Conservation (phyloP, 2,329 filamentous ascomycete genomes). For the Coniochaeta sp. region DNA sequence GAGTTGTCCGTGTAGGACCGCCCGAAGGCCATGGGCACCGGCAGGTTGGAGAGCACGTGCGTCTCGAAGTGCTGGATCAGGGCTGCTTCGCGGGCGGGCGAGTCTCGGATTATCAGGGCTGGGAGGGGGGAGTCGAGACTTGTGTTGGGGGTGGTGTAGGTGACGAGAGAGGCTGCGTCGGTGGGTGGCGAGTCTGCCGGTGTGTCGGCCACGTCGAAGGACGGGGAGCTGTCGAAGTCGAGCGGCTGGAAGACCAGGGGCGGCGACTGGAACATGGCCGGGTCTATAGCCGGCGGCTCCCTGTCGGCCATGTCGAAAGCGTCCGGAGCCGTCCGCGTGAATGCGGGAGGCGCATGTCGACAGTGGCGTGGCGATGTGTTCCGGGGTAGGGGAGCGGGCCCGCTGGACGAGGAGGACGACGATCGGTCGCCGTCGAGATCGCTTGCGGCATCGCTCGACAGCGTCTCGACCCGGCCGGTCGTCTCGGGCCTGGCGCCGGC, state of each 20-base stretch:
- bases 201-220: not conserved
- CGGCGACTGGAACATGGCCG: not conserved
- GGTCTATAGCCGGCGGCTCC: not conserved
- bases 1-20: not conserved
- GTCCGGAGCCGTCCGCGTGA: not conserved
- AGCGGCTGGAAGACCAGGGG: not conserved
- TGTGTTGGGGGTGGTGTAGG: not conserved
- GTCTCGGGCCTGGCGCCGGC: not conserved
- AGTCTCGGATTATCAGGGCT: not conserved
- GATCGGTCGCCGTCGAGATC: not conserved
- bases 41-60: not conserved
- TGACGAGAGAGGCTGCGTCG: not conserved
- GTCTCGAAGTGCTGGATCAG: not conserved
- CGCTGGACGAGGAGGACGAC: not conserved
- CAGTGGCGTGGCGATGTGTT: not conserved
- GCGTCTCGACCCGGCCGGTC: not conserved
- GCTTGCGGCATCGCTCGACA: not conserved
- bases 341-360: not conserved
- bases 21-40: not conserved
- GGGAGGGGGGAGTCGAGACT: not conserved
- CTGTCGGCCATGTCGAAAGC: not conserved
- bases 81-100: not conserved
- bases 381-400: not conserved
- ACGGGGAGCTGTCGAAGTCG: not conserved
- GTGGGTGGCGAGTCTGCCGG: not conserved